These are phyloP conservation scores for Rhodotorula mucilaginosa DNA, from an alignment of 1,284 basidiomycete species.

Conservation along the genomic window DNA sequence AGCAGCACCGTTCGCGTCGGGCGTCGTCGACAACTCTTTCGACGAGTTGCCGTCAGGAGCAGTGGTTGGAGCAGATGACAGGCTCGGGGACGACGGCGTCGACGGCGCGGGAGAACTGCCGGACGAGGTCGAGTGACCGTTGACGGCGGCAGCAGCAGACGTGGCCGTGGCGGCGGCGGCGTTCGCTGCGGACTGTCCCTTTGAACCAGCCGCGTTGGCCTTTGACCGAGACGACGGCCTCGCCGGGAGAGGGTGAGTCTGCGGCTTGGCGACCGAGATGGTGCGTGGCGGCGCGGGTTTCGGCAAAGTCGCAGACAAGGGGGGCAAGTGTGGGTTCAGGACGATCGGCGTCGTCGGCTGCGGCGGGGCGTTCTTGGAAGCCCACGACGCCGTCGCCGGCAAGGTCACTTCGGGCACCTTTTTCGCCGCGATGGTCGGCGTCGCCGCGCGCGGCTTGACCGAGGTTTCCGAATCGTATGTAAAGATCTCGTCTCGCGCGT, in stretches of 20 bases:
- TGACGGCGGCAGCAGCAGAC: slow-evolving; percentile 6
- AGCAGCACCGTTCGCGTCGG: background rate
- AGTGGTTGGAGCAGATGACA: background rate
- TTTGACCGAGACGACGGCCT: slow-evolving; percentile 25
- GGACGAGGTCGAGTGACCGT: slow-evolving; percentile 2
- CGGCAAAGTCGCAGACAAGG: slow-evolving; percentile 32
- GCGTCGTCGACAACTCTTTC: background rate
- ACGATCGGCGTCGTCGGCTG: slow-evolving; percentile 32
- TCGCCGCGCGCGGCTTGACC: slow-evolving; percentile 10
- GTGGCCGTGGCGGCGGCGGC: slow-evolving; percentile 14
- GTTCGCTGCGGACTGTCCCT: slow-evolving; percentile 5
- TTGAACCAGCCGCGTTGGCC: slow-evolving; percentile 7
- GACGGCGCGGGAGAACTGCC: background rate
- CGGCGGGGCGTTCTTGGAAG: slow-evolving; percentile 35
- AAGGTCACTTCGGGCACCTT: slow-evolving; percentile 33
- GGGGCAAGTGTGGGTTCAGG: slow-evolving; percentile 36
- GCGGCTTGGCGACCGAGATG: slow-evolving; percentile 24
- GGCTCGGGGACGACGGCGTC: slow-evolving; percentile 6
- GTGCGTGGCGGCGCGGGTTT: slow-evolving; percentile 23
- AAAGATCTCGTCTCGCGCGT: slow-evolving; percentile 82
- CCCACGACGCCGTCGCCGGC: slow-evolving; percentile 42
- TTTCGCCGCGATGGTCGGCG: slow-evolving; percentile 2
- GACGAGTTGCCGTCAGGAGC: background rate
- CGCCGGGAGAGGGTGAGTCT: slow-evolving; percentile 25
- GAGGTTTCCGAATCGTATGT: slow-evolving; percentile 31